These are phyloP conservation scores for Bipolaris bicolor DNA, from an alignment of 2,329 filamentous ascomycete species.

Conservation along the genomic window DNA sequence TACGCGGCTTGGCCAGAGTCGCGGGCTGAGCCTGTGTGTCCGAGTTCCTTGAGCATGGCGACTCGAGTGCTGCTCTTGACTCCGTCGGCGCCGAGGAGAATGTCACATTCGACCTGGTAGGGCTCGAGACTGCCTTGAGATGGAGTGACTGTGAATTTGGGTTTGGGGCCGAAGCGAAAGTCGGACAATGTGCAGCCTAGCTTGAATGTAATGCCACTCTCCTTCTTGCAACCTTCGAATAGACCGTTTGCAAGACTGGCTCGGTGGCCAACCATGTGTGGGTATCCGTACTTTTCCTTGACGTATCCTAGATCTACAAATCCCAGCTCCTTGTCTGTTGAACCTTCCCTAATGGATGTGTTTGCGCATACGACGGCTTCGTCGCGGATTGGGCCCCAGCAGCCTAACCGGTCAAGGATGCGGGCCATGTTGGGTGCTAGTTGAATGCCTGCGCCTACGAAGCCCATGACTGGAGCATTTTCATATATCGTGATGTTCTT, in stretches of 20 bases:
- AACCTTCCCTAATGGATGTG: constrained; percentile 76
- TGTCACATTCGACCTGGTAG: constrained; percentile 58
- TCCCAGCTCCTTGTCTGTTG: constrained; percentile 70
- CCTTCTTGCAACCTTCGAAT: constrained; percentile 72
- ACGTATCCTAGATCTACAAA: constrained; percentile 74
- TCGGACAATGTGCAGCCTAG: constrained; percentile 65
- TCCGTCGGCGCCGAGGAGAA: constrained; percentile 56
- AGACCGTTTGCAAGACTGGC: constrained; percentile 72
- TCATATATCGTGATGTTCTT: constrained; percentile 76
- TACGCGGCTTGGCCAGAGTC: constrained; percentile 80
- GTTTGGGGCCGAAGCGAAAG: constrained; percentile 63
- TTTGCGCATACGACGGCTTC: constrained; percentile 74
- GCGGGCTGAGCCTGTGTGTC: constrained; percentile 61
- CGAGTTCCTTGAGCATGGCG: constrained; percentile 61
- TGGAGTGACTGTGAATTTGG: constrained; percentile 65
- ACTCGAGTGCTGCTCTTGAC: constrained; percentile 56
- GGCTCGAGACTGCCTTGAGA: constrained; percentile 58
- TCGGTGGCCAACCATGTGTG: constrained; percentile 81
- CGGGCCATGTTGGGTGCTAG: constrained; percentile 82
- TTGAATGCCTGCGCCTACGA: constrained; percentile 85
- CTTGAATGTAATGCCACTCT: constrained; percentile 68
- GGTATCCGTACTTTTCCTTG: constrained; percentile 70
- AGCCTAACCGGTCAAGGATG: constrained; percentile 73
- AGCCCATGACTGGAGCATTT: constrained; percentile 73
- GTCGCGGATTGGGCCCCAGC: constrained; percentile 72